Base-by-base conservation (phyloP, 2,329 filamentous ascomycete genomes). In the Penicillium brasilianum region DNA sequence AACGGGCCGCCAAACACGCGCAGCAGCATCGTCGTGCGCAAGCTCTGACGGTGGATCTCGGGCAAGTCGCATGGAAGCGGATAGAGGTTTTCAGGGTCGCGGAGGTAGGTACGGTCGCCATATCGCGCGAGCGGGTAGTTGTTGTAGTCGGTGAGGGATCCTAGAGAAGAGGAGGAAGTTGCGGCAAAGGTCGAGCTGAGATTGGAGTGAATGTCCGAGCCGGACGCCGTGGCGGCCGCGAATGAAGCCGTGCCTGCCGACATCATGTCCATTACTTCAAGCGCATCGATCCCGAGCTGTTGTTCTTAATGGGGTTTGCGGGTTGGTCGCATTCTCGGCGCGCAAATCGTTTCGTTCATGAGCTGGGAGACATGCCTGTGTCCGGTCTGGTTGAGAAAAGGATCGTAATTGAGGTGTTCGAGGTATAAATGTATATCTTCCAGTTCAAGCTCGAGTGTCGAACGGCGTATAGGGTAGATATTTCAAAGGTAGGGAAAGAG, bases 31-130 rank as follows among this genome's bases (percentile, higher is more conserved):
- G 96, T 83, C 0, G 93, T 96, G 61, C 92, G 88, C 58, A 97
- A 82, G 51, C 88, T 93, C 77, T 97, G 93, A 59, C 93, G 87
- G 77, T 97, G 92, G 52, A 96, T 85, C 78, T 97, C 93, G 43
- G 89, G 82, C 43, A 97, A 85, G 78, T 97, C 94, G 79, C 90
- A 90, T 41, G 94, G 94, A 2, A 97, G 82, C n/a, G 92, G 92
- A 71, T 98, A 97, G 8, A 87, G 80, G 32, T 91, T 80, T 2
- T 85, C 83, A 9, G 84, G 81, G 71, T 96, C 91, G 72, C 90
- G 87, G 65, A 96, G 85, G 77, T 94, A 97, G 50, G 90, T 90
- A 60, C 93, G 90, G 55, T 92, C 92, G 80, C 95, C 89, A 71
- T 90, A 88, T 65, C 88, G 80, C 66, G 90, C 80, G 70, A 93